Base-by-base conservation (phyloP, 192 early-diverging fungal genomes). In the Backusella australiensis region DNA sequence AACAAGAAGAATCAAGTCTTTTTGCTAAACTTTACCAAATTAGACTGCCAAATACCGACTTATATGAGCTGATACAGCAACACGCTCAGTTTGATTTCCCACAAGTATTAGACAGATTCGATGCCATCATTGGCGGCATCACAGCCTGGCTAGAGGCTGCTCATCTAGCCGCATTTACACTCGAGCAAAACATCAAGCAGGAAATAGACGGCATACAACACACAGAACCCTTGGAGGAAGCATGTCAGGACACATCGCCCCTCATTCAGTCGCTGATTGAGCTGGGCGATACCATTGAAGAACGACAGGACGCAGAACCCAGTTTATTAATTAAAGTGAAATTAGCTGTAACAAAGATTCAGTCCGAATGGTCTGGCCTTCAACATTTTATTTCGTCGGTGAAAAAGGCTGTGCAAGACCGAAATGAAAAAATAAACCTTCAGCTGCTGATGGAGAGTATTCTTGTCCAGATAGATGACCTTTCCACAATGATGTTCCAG, bases 361-460 rank as follows among this genome's bases (percentile, higher is more conserved):
- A 86, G 65, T 80, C 82, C n/a, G 87, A 87, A 67, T 90, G 89
- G 89, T 79, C 82, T 26, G 86, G 85, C 3, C 78, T 86, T 46
- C 86, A 86, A 67, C 82, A 87, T 63, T 88, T 85, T 75, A 80
- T 88, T n/a, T 78, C 84, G 34, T 86, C 82, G 26, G 84, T 88
- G 63, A 88, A 85, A 32, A 86, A 85, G 17, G 81, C 87, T 9
- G 72, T 88, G 8, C 75, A 78, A 2, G 87, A 84, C 26, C 72
- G 78, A n/a, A 77, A 77, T 49, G 80, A 86, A 39, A 74, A 78
- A 49, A 73, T 76, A 4, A 67, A 71, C 34, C 75, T 86, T 14
- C 53, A 78, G 32, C 46, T 73, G 26, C 63, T 73, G 3, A 86
- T 86, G 85, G 76, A 84, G 38, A 70, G 75, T 11, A 83, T 86